Evolutionary conservation across 2,329 filamentous ascomycete species (phyloP).

Genomic region (Corinectria fuckeliana): DNA sequence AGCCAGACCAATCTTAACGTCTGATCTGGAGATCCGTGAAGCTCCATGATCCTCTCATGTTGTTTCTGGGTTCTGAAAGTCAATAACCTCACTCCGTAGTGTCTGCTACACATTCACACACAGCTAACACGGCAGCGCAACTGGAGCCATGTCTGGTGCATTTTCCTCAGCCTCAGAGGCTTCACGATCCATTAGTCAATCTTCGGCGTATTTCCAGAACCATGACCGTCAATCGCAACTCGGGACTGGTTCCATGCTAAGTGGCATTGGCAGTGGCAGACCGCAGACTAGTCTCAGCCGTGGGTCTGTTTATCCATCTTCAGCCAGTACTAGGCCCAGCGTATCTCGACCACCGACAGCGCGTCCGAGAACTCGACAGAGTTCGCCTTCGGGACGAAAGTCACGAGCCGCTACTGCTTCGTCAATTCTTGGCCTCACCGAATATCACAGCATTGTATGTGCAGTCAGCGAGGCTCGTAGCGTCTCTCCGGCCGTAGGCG

Average conservation of each 20-base stretch:
- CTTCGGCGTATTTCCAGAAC: slow-evolving; percentile 34
- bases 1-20: neutral
- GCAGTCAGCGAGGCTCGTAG: slow-evolving; percentile 89
- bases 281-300: slow-evolving; percentile 15
- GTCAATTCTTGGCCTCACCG: slow-evolving; percentile 52
- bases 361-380: slow-evolving; percentile 39
- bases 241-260: neutral
- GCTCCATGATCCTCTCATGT: too few species aligned
- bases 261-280: neutral
- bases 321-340: slow-evolving; percentile 23
- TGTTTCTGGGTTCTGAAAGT: neutral
- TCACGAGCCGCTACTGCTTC: slow-evolving; percentile 49
- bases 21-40: neutral
- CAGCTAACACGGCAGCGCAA: neutral
- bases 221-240: neutral
- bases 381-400: slow-evolving; percentile 53
- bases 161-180: neutral
- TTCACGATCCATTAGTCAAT: slow-evolving; percentile 15
- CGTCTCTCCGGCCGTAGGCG: slow-evolving; percentile 80
- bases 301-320: slow-evolving; percentile 18
- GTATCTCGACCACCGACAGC: slow-evolving; percentile 31
- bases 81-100: neutral
- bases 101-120: neutral
- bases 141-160: slow-evolving; percentile 10
- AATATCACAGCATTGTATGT: slow-evolving; percentile 79